A percentile compares a stretch with the other conserved stretches of the same genome.
These are phyloP conservation scores for Colletotrichum sidae DNA, from an alignment of 2,329 filamentous ascomycete species.

Conservation along the genomic window DNA sequence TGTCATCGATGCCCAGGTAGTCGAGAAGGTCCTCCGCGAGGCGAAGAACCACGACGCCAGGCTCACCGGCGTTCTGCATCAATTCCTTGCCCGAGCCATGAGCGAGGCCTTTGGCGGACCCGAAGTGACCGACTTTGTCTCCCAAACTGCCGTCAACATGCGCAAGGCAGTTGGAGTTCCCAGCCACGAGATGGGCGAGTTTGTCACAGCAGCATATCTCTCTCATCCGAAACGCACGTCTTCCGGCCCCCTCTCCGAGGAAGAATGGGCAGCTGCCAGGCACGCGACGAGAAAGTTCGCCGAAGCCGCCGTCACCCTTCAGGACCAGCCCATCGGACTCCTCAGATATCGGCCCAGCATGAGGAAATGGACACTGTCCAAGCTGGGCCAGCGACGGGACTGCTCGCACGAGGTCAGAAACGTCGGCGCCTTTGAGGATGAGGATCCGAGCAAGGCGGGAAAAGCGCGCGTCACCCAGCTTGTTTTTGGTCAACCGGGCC, in stretches of 20 bases:
- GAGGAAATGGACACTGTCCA: slow-evolving; percentile 51
- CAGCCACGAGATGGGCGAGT: slow-evolving; percentile 50
- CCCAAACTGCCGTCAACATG: slow-evolving; percentile 54
- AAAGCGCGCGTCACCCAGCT: slow-evolving; percentile 46
- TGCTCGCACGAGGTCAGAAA: slow-evolving; percentile 60
- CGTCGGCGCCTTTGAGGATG: slow-evolving; percentile 50
- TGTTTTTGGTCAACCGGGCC: slow-evolving; percentile 57
- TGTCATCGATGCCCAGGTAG: slow-evolving; percentile 43
- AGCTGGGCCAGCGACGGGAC: slow-evolving; percentile 52
- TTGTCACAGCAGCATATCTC: slow-evolving; percentile 45
- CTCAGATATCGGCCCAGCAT: slow-evolving; percentile 54
- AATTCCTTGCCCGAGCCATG: slow-evolving; percentile 52
- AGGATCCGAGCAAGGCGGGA: not conserved
- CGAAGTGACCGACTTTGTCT: slow-evolving; percentile 48
- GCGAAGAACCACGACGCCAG: slow-evolving; percentile 50
- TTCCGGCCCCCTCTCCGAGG: slow-evolving; percentile 27
- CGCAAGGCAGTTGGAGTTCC: slow-evolving; percentile 47
- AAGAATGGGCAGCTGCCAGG: slow-evolving; percentile 49
- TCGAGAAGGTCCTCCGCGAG: slow-evolving; percentile 43
- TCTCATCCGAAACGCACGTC: slow-evolving; percentile 38
- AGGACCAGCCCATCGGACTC: slow-evolving; percentile 51
- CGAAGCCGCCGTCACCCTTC: slow-evolving; percentile 41
- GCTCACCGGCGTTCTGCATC: slow-evolving; percentile 54
- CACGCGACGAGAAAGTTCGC: slow-evolving; percentile 47
- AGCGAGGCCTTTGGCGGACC: slow-evolving; percentile 43